Evolutionary conservation across 805 yeast genomes (phyloP).

Genomic region (Sporopachydermia lactativora): DNA sequence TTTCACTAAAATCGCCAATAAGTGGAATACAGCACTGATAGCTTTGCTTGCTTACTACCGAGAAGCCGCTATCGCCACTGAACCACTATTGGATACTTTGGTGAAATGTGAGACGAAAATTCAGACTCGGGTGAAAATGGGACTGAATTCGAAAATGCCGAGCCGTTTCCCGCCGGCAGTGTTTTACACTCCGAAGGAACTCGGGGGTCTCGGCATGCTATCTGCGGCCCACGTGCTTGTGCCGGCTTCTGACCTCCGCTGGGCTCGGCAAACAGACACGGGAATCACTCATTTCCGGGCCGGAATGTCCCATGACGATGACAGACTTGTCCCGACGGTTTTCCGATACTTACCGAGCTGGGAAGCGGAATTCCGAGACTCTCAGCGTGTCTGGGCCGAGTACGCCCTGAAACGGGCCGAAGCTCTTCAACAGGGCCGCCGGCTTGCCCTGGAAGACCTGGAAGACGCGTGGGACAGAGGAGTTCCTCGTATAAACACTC

Average conservation of each 20-base stretch:
- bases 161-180: constrained; percentile 98
- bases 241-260: constrained; percentile 81
- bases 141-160: constrained; percentile 96
- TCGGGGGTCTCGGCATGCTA: constrained; percentile 96
- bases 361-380: constrained; percentile 92
- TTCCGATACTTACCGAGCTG: constrained; percentile 88
- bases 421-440: constrained; percentile 71
- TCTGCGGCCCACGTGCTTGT: constrained; percentile 93
- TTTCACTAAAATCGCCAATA: constrained; percentile 83
- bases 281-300: constrained; percentile 91
- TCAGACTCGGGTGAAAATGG: constrained; percentile 89
- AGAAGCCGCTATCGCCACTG: constrained; percentile 85
- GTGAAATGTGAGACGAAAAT: constrained; percentile 89
- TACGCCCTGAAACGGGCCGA: constrained; percentile 82
- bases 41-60: constrained; percentile 81
- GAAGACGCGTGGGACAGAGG: constrained; percentile 97
- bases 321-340: constrained; percentile 78
- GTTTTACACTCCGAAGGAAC: constrained; percentile 91
- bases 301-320: constrained; percentile 70
- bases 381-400: constrained; percentile 96
- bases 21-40: constrained; percentile 89
- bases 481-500: constrained; percentile 85
- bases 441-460: constrained; percentile 83
- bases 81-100: constrained; percentile 57
- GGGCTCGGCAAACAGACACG: constrained; percentile 89